phyloP scores from a whole-genome alignment of 73 alveolate genomes.

The Urostyla sp. region DNA sequence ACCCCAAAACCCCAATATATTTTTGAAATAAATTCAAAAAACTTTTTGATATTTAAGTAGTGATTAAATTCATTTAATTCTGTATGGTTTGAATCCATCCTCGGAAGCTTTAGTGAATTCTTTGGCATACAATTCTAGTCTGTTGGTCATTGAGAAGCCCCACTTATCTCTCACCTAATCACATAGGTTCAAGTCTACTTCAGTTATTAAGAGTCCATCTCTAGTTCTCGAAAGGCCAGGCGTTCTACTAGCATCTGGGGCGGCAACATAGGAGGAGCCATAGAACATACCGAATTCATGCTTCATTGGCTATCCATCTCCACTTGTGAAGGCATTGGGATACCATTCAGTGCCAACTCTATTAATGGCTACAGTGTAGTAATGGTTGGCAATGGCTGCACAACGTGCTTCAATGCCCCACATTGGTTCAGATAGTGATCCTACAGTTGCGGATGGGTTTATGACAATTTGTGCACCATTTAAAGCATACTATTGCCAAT shows the following conservation, averaged over 20 bases:
- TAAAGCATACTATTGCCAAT: conserved; percentile 62
- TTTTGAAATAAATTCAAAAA: not conserved
- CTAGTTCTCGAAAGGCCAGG: conserved; percentile 73
- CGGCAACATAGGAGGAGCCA: conserved; percentile 74
- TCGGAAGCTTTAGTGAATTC: conserved; percentile 56
- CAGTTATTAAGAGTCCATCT: conserved; percentile 68
- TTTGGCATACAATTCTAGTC: conserved; percentile 59
- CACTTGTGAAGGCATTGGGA: conserved; percentile 70
- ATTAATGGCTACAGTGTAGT: conserved; percentile 64
- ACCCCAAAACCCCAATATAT: not conserved
- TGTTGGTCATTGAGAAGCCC: conserved; percentile 75
- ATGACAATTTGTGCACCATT: conserved; percentile 75
- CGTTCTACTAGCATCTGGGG: conserved; percentile 75
- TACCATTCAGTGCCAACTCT: conserved; percentile 70
- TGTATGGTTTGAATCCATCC: conserved; percentile 58
- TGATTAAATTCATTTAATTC: conserved; percentile 47
- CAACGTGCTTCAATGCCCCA: conserved; percentile 75
- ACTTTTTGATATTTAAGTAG: no score
- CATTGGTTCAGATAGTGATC: conserved; percentile 74
- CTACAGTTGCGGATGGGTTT: conserved; percentile 75
- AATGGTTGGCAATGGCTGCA: conserved; percentile 75
- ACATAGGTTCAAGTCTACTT: conserved; percentile 74
- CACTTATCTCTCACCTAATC: conserved; percentile 64
- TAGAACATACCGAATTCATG: conserved; percentile 70
- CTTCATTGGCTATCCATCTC: conserved; percentile 66